A percentile compares a stretch with the other conserved stretches of the same genome.
Evolutionary conservation across 2,329 filamentous ascomycete genomes (phyloP).

Genomic region (Pezicula rhizophila): DNA sequence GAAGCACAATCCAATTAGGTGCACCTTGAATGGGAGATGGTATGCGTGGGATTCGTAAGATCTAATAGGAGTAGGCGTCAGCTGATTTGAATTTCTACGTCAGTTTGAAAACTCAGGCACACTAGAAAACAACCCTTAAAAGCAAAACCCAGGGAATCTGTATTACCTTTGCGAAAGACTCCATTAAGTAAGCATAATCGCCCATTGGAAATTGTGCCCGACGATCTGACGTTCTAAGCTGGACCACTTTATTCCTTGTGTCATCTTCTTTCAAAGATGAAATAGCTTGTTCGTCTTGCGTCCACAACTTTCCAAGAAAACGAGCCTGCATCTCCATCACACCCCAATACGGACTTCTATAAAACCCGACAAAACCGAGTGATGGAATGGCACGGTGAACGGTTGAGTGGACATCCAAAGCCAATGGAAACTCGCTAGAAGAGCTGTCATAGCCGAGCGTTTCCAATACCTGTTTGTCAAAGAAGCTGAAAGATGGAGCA

Average conservation of each 20-base stretch:
- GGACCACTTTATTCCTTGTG: conserved; percentile 20
- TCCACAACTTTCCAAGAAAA: conserved; percentile 58
- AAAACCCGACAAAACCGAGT: conserved; percentile 77
- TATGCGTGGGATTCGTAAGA: too few species aligned
- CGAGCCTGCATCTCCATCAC: conserved; percentile 83
- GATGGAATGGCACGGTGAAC: conserved; percentile 54
- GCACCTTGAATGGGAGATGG: too few species aligned
- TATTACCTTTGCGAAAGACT: conserved; percentile 58
- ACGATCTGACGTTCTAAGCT: conserved; percentile 25
- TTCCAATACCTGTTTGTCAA: conserved; percentile 50
- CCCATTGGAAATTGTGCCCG: conserved; percentile 74
- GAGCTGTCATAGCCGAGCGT: conserved; percentile 50
- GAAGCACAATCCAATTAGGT: background rate
- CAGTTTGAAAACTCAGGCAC: conserved; percentile 14
- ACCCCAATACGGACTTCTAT: conserved; percentile 79
- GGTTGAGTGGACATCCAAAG: conserved; percentile 63
- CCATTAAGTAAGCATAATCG: conserved; percentile 72
- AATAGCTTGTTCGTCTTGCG: conserved; percentile 13
- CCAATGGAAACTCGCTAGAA: conserved; percentile 46
- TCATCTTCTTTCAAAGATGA: conserved; percentile 20
- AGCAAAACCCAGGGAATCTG: conserved; percentile 36
- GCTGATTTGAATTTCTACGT: conserved; percentile 29
- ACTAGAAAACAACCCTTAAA: conserved; percentile 10
- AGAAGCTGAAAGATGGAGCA: conserved; percentile 55
- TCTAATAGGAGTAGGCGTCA: conserved; percentile 23